A percentile compares a stretch with the other conserved stretches of the same genome.
These are phyloP conservation scores for Penicillium sp. DNA, from an alignment of 2,329 filamentous ascomycete species.

Conservation along the genomic window DNA sequence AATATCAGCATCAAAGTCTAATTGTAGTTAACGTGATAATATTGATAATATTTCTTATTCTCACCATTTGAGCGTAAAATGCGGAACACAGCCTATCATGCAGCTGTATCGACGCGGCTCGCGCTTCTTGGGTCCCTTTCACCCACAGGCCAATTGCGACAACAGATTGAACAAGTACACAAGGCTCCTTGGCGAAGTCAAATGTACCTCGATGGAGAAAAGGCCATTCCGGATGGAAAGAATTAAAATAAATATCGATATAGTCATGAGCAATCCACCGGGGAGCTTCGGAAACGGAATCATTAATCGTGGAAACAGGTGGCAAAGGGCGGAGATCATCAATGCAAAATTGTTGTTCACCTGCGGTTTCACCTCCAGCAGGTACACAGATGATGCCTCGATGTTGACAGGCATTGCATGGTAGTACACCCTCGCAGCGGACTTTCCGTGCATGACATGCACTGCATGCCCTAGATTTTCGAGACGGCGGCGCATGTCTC, in stretches of 20 bases:
- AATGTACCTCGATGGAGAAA: slow-evolving; percentile 22
- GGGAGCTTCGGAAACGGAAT: slow-evolving; percentile 2
- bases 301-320: background rate
- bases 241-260: slow-evolving; percentile 20
- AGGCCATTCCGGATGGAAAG: slow-evolving; percentile 23
- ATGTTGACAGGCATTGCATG: slow-evolving; percentile 12
- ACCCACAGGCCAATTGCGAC: slow-evolving; percentile 23
- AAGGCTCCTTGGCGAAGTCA: slow-evolving; percentile 15
- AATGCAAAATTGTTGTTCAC: slow-evolving; percentile 1
- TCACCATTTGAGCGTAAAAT: slow-evolving; percentile 19
- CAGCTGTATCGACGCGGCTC: slow-evolving; percentile 16
- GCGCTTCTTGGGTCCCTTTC: slow-evolving; percentile 14
- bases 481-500: slow-evolving; percentile 6
- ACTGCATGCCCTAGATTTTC: slow-evolving; percentile 13
- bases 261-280: slow-evolving; percentile 14
- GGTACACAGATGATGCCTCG: background rate
- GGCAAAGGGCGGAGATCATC: background rate
- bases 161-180: slow-evolving; percentile 22
- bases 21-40: too few species aligned
- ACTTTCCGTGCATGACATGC: slow-evolving; percentile 14
- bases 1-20: background rate
- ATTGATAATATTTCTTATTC: background rate
- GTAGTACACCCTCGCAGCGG: slow-evolving; percentile 11
- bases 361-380: background rate
- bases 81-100: slow-evolving; percentile 16